Evolutionary conservation across 139 green algal genomes (phyloP).

Genomic region (Chlamydomonas sp.): DNA sequence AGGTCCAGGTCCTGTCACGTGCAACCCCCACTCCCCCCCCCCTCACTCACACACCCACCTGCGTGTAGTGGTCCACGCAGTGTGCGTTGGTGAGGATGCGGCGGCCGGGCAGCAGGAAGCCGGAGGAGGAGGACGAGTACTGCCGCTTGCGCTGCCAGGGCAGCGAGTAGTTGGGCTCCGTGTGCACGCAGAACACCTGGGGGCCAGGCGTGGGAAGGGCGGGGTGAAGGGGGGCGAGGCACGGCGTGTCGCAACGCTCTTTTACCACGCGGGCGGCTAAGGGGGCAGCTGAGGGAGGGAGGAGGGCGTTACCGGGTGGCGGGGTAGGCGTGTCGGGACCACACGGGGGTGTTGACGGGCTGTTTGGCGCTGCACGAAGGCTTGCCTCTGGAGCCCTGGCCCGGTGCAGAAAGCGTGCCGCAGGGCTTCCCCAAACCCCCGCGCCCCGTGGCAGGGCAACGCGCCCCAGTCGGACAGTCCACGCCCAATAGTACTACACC

Average conservation of each 20-base stretch:
- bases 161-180: conserved; percentile 94
- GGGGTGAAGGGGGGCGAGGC: not conserved
- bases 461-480: no score
- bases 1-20: not conserved
- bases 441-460: no score
- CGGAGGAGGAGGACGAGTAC: conserved; percentile 77
- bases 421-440: no score
- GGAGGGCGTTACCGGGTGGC: no score
- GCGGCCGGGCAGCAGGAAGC: conserved; percentile 85
- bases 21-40: not conserved
- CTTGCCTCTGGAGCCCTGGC: no score
- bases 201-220: not conserved
- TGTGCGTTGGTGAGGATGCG: conserved; percentile 97
- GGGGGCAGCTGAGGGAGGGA: not conserved
- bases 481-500: no score
- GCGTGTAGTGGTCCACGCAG: conserved; percentile 79
- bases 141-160: conserved; percentile 97
- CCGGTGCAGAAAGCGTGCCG: no score
- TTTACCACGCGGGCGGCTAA: not conserved
- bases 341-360: no score
- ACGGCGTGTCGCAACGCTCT: not conserved
- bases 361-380: no score
- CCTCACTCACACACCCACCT: not conserved
- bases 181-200: conserved; percentile 77
- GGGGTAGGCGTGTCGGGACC: no score